phyloP scores from a whole-genome alignment of 306 rosid species.

The Ammopiptanthus mongolicus region DNA sequence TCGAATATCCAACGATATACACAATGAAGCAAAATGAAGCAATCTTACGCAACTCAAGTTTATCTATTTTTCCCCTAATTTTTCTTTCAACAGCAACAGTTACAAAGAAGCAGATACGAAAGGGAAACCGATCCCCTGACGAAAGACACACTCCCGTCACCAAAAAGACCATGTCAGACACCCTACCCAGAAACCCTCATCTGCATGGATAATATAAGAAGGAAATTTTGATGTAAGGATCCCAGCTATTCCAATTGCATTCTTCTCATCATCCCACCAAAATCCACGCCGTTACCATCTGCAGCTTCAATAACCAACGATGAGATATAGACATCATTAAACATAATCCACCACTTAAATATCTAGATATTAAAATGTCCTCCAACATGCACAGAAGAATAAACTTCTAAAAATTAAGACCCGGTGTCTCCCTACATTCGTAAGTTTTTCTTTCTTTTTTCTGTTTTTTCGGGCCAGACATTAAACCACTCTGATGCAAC shows the following conservation, averaged over 20 bases:
- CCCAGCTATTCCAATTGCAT: background rate
- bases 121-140: background rate
- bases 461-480: background rate
- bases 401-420: background rate
- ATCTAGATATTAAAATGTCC: slow-evolving; percentile 19
- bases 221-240: background rate
- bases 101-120: background rate
- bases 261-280: slow-evolving; percentile 13
- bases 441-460: background rate
- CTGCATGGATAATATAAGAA: background rate
- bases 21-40: background rate
- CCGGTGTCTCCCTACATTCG: background rate
- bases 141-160: too few species aligned
- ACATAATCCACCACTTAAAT: background rate
- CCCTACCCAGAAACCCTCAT: background rate
- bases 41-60: background rate
- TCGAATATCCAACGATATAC: background rate
- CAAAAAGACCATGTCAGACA: background rate
- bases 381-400: slow-evolving; percentile 31
- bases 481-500: slow-evolving; percentile 1
- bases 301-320: background rate
- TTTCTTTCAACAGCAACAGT: background rate
- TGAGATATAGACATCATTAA: background rate
- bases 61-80: background rate
- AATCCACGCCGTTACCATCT: background rate